Evolutionary conservation across 2,329 filamentous ascomycete species (phyloP).

Genomic region (Fusarium sp.): DNA sequence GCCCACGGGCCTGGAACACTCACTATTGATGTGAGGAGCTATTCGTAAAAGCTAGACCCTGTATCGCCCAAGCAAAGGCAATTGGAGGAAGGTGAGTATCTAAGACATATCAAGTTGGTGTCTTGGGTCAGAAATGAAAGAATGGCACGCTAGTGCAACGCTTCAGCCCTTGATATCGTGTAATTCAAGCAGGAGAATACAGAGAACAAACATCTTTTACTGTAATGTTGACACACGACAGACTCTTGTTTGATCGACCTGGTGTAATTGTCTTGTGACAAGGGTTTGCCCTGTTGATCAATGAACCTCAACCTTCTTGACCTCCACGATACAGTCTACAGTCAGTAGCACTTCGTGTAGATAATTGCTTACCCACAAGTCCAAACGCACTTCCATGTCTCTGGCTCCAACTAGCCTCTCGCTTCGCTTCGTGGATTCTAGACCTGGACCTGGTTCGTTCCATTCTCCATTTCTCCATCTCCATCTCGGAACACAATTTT

Average conservation of each 20-base stretch:
- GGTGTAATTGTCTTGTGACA: neutral
- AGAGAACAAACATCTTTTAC: neutral
- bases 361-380: neutral
- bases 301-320: neutral
- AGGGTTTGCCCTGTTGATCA: neutral
- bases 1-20: conserved; percentile 30
- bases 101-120: conserved; percentile 9
- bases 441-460: conserved; percentile 17
- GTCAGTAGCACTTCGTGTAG: neutral
- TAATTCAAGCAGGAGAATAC: neutral
- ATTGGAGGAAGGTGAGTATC: conserved; percentile 5
- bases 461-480: conserved; percentile 7
- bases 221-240: neutral
- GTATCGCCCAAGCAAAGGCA: conserved; percentile 18
- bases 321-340: neutral
- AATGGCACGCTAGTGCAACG: neutral
- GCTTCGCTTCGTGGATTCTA: conserved; percentile 19
- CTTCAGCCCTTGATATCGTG: neutral
- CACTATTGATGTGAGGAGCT: conserved; percentile 32
- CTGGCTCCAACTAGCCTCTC: neutral
- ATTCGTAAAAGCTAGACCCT: conserved; percentile 2
- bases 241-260: neutral
- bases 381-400: neutral
- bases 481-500: conserved; percentile 20
- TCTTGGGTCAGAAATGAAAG: conserved; percentile 2